These are phyloP conservation scores for Sporothrix luriei DNA, from an alignment of 2,329 filamentous ascomycete species.

Conservation along the genomic window DNA sequence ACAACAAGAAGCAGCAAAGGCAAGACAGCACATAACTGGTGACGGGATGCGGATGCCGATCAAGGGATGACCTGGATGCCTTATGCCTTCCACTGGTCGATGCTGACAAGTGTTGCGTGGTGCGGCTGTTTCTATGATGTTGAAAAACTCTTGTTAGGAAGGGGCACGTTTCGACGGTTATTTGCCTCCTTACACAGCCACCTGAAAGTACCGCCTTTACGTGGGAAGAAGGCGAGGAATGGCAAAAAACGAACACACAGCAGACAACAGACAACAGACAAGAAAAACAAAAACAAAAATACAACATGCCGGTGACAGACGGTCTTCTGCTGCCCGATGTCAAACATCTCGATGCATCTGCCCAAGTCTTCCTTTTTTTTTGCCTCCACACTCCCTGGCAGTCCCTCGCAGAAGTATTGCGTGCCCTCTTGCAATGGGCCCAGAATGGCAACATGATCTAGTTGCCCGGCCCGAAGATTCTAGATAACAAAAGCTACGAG, in stretches of 20 bases:
- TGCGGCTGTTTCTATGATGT: slow-evolving; percentile 8
- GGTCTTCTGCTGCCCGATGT: neutral
- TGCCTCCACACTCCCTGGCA: neutral
- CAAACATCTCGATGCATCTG: neutral
- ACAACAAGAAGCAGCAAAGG: neutral
- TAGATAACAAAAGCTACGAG: neutral
- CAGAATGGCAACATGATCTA: slow-evolving; percentile 14
- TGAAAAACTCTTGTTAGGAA: neutral
- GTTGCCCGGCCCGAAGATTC: slow-evolving; percentile 7
- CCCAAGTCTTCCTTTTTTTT: neutral
- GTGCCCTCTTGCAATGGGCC: slow-evolving; percentile 5
- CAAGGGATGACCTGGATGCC: neutral
- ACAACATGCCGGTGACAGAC: neutral
- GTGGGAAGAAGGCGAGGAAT: neutral
- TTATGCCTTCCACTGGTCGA: neutral
- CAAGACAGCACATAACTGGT: too few relatives aligned
- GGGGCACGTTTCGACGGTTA: neutral
- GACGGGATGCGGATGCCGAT: neutral
- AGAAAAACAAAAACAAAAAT: neutral
- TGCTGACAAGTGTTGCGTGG: slow-evolving; percentile 11
- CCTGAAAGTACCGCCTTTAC: neutral
- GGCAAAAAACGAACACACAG: neutral
- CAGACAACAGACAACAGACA: neutral
- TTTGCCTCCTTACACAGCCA: slow-evolving; percentile 22
- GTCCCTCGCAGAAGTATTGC: slow-evolving; percentile 7